Percentiles rank a stretch among this genome's conserved stretches.
phyloP scores from a whole-genome alignment of 2,329 filamentous ascomycete genomes.

The Neocatenulostroma microsporum region DNA sequence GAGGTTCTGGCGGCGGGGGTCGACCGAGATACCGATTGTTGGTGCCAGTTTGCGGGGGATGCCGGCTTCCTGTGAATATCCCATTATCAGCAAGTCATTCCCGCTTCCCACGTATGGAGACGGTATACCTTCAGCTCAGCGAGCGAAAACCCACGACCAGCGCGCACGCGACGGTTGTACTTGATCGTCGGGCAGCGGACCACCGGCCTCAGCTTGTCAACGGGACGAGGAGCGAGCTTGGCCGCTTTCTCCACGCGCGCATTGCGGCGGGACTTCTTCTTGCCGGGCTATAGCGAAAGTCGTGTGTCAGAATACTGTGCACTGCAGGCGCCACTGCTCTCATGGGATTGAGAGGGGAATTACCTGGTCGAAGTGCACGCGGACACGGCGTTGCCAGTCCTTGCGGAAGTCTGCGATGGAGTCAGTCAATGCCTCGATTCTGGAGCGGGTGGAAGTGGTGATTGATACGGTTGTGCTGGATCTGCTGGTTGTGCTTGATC shows the following conservation, averaged over 20 bases:
- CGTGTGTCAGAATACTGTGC: constrained; percentile 30
- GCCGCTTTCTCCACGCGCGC: constrained; percentile 92
- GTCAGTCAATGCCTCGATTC: constrained; percentile 22
- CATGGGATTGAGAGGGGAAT: constrained; percentile 45
- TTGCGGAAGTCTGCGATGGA: constrained; percentile 81
- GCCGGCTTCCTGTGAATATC: constrained; percentile 65
- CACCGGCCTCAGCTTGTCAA: constrained; percentile 93
- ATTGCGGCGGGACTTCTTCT: constrained; percentile 87
- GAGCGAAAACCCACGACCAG: constrained; percentile 95
- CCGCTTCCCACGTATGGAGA: too few relatives aligned
- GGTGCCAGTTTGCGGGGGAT: constrained; percentile 89
- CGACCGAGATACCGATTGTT: constrained; percentile 96
- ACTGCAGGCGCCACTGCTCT: constrained; percentile 47
- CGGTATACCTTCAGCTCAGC: constrained; percentile 98
- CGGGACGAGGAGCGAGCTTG: constrained; percentile 86
- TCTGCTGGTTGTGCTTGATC: constrained; percentile 99
- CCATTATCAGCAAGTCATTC: constrained; percentile 15
- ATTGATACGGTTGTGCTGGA: constrained; percentile 70
- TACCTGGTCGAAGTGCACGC: constrained; percentile 99
- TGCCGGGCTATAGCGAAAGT: constrained; percentile 71
- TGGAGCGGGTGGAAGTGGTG: constrained; percentile 9
- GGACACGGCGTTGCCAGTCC: constrained; percentile 99
- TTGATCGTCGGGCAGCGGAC: constrained; percentile 97
- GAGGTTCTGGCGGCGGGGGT: constrained; percentile 93
- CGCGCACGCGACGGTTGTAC: constrained; percentile 94